Conservation (phyloP, 345 rosid genomes). For the Psidium friedrichsthalianum region DNA sequence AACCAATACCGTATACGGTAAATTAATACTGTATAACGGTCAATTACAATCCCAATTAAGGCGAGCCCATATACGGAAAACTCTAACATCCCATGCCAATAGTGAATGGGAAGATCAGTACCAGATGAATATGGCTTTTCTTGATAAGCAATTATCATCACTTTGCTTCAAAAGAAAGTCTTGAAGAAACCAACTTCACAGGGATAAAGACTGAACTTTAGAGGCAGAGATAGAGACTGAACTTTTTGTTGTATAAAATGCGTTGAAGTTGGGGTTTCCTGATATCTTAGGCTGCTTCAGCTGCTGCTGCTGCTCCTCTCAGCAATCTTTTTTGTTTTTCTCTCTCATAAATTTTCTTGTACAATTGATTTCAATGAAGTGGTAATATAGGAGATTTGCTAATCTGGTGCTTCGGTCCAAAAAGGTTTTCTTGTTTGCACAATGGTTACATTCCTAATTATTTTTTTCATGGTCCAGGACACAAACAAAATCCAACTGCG, state of each 20-base stretch:
- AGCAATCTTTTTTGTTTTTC: neutral
- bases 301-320: neutral
- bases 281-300: neutral
- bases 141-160: neutral
- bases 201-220: neutral
- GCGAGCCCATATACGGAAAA: no score
- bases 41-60: no score
- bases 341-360: neutral
- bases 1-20: no score
- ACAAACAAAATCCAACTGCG: neutral
- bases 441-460: neutral
- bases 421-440: neutral
- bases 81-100: no score
- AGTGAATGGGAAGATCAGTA: constrained; percentile 4
- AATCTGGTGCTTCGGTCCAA: neutral
- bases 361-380: neutral
- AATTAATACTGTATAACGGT: no score
- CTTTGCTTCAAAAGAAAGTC: neutral
- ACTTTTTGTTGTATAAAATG: neutral
- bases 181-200: neutral
- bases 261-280: neutral
- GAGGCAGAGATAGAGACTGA: neutral
- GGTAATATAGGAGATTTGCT: constrained; percentile 5
- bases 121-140: neutral
- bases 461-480: neutral